Percentiles rank a stretch among this genome's conserved stretches.
These are phyloP conservation scores for Verticillium nonalfalfae DNA, from an alignment of 2,329 filamentous ascomycete genomes.

Conservation along the genomic window DNA sequence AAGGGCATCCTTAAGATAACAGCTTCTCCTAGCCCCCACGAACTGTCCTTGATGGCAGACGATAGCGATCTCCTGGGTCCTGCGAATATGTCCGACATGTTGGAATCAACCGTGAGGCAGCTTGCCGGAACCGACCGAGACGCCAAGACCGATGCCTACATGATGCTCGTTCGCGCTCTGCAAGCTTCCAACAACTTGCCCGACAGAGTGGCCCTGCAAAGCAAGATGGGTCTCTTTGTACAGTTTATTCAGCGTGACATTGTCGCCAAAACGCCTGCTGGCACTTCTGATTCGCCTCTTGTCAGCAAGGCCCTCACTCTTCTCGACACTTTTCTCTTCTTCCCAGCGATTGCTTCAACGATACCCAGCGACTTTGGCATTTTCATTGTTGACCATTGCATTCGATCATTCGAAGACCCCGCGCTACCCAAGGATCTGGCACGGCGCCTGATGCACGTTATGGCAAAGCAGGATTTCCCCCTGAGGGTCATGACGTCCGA, in stretches of 20 bases:
- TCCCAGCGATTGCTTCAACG: conserved; percentile 61
- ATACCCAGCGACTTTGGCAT: conserved; percentile 73
- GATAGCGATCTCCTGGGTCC: conserved; percentile 28
- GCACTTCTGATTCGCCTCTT: conserved; percentile 59
- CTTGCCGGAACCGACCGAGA: conserved; percentile 68
- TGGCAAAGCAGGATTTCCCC: conserved; percentile 75
- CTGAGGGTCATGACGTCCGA: conserved; percentile 66
- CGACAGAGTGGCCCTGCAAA: conserved; percentile 62
- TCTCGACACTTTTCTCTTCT: conserved; percentile 69
- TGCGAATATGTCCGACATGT: conserved; percentile 66
- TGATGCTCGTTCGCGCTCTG: conserved; percentile 67
- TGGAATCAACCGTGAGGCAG: conserved; percentile 79
- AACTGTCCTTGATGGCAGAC: conserved; percentile 27
- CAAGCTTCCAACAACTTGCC: conserved; percentile 79
- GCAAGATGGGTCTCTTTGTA: conserved; percentile 70
- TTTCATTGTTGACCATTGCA: conserved; percentile 76
- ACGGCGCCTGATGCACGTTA: conserved; percentile 72
- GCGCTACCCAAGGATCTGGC: conserved; percentile 69
- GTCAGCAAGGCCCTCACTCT: conserved; percentile 73
- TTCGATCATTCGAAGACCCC: conserved; percentile 64
- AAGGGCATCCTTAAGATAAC: conserved; percentile 75
- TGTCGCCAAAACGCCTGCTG: conserved; percentile 49
- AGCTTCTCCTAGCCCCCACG: conserved; percentile 38
- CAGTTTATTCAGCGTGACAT: conserved; percentile 84
- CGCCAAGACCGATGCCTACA: conserved; percentile 79